Conservation (phyloP, 176 grass and related monocot species). For the Oryza meridionalis region DNA sequence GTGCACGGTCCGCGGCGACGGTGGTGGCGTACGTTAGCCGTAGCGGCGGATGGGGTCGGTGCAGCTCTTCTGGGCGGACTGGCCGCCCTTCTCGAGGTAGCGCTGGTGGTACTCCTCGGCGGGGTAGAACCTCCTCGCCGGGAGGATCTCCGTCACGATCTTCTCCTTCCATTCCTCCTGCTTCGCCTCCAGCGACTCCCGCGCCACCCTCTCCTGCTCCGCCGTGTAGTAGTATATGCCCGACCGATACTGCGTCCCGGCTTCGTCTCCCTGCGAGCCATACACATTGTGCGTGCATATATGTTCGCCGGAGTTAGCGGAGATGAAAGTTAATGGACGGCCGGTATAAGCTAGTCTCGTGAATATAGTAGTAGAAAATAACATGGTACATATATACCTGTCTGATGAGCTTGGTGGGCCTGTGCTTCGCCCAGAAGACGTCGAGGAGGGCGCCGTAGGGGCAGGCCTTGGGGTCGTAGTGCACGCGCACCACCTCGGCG, state of each 20-base stretch:
- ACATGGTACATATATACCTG: too few species aligned
- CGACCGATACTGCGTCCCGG: slow-evolving; percentile 91
- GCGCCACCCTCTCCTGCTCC: slow-evolving; percentile 68
- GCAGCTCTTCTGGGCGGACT: slow-evolving; percentile 79
- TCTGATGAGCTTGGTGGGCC: too few species aligned
- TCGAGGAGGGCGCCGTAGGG: too few species aligned
- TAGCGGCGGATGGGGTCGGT: slow-evolving; percentile 85
- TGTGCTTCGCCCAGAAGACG: too few species aligned
- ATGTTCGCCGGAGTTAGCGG: not conserved
- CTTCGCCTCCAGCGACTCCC: slow-evolving; percentile 60
- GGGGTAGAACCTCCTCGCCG: slow-evolving; percentile 68
- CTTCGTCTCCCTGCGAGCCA: slow-evolving; percentile 68
- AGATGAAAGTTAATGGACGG: not conserved
- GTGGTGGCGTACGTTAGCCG: slow-evolving; percentile 48
- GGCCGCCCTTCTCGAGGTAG: slow-evolving; percentile 90
- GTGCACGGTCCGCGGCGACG: not conserved
- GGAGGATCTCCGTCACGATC: slow-evolving; percentile 87
- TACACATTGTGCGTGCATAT: not conserved
- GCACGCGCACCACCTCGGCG: too few species aligned
- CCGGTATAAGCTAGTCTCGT: too few species aligned
- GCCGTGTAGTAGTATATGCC: slow-evolving; percentile 95
- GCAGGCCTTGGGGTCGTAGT: too few species aligned
- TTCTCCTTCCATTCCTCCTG: slow-evolving; percentile 55
- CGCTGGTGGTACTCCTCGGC: slow-evolving; percentile 92
- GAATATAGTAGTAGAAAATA: too few species aligned